These are phyloP conservation scores for Yamadazyma tumulicola DNA, from an alignment of 805 yeast genomes.

Conservation along the genomic window DNA sequence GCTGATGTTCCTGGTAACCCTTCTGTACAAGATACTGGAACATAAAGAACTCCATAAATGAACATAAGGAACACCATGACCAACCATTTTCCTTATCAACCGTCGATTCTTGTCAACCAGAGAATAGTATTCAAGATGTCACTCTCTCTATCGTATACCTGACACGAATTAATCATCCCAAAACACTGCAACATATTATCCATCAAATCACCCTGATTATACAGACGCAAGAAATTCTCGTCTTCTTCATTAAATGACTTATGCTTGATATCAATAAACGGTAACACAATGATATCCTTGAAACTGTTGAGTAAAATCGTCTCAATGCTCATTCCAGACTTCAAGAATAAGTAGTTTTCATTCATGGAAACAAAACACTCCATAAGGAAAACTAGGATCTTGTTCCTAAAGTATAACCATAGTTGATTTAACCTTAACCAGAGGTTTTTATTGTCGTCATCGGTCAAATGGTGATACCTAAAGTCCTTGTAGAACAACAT, in stretches of 20 bases:
- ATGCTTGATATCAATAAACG: conserved; percentile 16
- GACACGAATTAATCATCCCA: conserved; percentile 12
- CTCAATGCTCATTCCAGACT: conserved; percentile 23
- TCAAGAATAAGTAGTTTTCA: conserved; percentile 9
- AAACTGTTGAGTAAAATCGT: conserved; percentile 23
- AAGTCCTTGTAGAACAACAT: conserved; percentile 20
- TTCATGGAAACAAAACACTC: conserved; percentile 26
- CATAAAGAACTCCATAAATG: no score
- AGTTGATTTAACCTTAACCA: conserved; percentile 21
- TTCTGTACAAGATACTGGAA: no score
- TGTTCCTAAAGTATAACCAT: conserved; percentile 29
- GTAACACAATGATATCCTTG: conserved; percentile 24
- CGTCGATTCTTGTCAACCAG: conserved; percentile 25
- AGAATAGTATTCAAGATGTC: conserved; percentile 17
- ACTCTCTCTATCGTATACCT: conserved; percentile 1
- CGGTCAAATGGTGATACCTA: neutral
- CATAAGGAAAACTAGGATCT: conserved; percentile 21
- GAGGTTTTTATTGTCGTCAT: conserved; percentile 7
- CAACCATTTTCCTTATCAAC: no score
- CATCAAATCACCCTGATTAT: conserved; percentile 9
- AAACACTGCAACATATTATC: conserved; percentile 13
- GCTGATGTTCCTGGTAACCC: no score
- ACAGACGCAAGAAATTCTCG: conserved; percentile 6
- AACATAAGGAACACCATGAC: no score
- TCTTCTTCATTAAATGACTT: conserved; percentile 3